Percentiles rank a stretch among this genome's conserved stretches.
Conservation (phyloP, 2,329 filamentous ascomycete genomes). For the Drechslerella coelobrocha region DNA sequence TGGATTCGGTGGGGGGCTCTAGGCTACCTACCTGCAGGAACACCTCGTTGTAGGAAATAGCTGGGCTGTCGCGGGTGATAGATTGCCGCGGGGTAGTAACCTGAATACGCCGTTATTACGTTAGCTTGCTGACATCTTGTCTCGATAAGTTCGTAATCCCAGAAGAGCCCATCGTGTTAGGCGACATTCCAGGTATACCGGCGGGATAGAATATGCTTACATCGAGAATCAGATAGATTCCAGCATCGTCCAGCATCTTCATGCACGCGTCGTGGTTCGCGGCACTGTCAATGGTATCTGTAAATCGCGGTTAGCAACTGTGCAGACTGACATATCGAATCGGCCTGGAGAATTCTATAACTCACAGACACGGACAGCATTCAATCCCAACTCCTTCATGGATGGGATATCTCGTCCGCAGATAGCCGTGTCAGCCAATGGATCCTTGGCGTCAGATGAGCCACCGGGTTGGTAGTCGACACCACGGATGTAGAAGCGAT, state of each 20-base stretch:
- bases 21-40: constrained; percentile 70
- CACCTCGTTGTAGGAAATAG: constrained; percentile 79
- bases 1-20: neutral
- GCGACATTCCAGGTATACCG: neutral
- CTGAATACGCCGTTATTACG: constrained; percentile 32
- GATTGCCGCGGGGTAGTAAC: constrained; percentile 72
- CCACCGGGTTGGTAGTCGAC: constrained; percentile 72
- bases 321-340: neutral
- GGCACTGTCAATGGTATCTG: constrained; percentile 83
- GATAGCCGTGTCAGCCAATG: constrained; percentile 72
- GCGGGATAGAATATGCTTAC: constrained; percentile 78
- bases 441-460: constrained; percentile 71
- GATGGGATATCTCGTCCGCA: constrained; percentile 81
- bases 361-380: constrained; percentile 80
- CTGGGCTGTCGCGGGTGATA: constrained; percentile 77
- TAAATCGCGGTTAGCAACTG: constrained; percentile 36
- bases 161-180: too few species aligned
- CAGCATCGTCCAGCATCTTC: constrained; percentile 76
- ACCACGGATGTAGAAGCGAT: constrained; percentile 69
- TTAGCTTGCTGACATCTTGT: constrained; percentile 1
- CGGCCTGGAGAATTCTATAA: constrained; percentile 3
- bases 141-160: neutral
- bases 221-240: constrained; percentile 90
- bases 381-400: constrained; percentile 86
- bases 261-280: constrained; percentile 84